Conservation (phyloP, 768 basidiomycete genomes). For the Tulasnella sp. region DNA sequence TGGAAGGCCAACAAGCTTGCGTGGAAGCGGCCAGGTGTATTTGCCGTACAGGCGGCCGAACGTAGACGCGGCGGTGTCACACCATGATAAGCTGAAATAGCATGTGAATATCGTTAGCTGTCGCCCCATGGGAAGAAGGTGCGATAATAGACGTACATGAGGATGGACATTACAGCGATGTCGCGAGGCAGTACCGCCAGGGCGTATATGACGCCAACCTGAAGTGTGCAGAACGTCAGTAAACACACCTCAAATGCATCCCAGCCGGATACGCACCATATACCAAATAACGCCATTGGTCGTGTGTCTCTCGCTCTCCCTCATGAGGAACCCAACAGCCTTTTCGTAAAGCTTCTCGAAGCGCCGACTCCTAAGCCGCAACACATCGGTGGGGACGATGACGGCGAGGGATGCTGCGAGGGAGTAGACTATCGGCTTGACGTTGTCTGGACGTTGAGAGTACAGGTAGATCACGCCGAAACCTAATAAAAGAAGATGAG, state of each 20-base stretch:
- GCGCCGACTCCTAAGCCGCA: conserved; percentile 56
- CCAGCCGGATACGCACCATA: conserved; percentile 33
- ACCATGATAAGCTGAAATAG: conserved; percentile 75
- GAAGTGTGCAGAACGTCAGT: not conserved
- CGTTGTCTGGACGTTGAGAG: conserved; percentile 39
- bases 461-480: conserved; percentile 59
- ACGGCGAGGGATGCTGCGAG: conserved; percentile 60
- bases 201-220: conserved; percentile 68
- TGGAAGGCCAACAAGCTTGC: conserved; percentile 42
- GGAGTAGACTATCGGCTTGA: conserved; percentile 47
- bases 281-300: conserved; percentile 91
- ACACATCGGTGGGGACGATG: conserved; percentile 64
- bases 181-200: conserved; percentile 73
- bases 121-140: no score
- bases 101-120: conserved; percentile 8
- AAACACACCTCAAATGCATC: not conserved
- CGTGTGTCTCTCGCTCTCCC: conserved; percentile 73
- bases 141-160: conserved; percentile 59
- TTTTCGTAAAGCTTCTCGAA: conserved; percentile 68
- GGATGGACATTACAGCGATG: conserved; percentile 79
- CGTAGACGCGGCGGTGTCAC: conserved; percentile 89
- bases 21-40: conserved; percentile 55
- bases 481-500: conserved; percentile 34
- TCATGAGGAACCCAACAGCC: conserved; percentile 74
- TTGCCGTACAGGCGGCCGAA: conserved; percentile 77